Conservation (phyloP, 768 basidiomycete genomes). For the Royoungia palumana region DNA sequence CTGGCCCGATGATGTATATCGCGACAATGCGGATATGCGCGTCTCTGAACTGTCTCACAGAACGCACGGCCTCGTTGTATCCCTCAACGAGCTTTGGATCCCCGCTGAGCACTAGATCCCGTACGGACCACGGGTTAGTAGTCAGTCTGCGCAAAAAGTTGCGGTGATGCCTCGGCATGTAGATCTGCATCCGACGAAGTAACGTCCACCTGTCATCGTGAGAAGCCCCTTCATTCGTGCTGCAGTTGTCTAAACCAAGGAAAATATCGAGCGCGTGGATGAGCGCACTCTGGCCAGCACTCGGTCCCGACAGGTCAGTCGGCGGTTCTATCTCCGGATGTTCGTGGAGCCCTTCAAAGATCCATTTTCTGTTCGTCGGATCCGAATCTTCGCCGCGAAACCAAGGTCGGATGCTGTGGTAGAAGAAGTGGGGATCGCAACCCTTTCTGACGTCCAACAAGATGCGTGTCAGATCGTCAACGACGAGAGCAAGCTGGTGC, state of each 20-base stretch:
- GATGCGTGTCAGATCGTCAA: constrained; percentile 58
- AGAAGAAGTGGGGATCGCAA: constrained; percentile 73
- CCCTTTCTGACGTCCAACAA: constrained; percentile 63
- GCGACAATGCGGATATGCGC: constrained; percentile 74
- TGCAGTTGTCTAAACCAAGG: constrained; percentile 57
- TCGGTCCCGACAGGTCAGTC: constrained; percentile 67
- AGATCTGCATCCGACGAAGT: constrained; percentile 69
- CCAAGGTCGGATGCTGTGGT: constrained; percentile 75
- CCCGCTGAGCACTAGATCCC: constrained; percentile 44
- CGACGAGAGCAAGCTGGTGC: constrained; percentile 54
- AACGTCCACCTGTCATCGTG: constrained; percentile 37
- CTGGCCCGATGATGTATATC: constrained; percentile 73
- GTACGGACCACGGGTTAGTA: constrained; percentile 56
- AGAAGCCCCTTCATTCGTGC: constrained; percentile 14
- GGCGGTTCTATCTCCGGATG: constrained; percentile 42
- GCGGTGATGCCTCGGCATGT: constrained; percentile 83
- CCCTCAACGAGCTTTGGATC: constrained; percentile 41
- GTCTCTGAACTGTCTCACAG: constrained; percentile 73
- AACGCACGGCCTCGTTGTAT: constrained; percentile 61
- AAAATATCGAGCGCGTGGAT: constrained; percentile 74
- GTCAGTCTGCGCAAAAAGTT: constrained; percentile 70
- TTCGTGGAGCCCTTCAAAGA: constrained; percentile 58
- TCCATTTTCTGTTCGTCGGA: constrained; percentile 42
- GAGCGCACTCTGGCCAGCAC: constrained; percentile 78
- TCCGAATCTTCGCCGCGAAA: constrained; percentile 68